A percentile compares a stretch with the other conserved stretches of the same genome.
phyloP scores from a whole-genome alignment of 805 yeast genomes.

The Metschnikowia chrysomelidarum region DNA sequence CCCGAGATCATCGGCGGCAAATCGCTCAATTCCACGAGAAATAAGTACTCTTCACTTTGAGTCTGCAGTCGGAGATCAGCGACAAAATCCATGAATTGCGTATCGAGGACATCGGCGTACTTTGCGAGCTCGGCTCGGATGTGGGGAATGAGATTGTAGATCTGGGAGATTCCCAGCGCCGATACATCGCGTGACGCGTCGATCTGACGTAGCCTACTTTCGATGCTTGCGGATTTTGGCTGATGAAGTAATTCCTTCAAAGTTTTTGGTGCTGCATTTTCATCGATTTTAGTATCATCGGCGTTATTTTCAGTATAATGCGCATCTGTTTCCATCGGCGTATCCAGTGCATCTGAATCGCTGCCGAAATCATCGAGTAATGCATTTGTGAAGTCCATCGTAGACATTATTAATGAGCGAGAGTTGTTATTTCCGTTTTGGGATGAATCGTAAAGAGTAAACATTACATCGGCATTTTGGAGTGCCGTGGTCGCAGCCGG shows the following conservation, averaged over 20 bases:
- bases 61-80: slow-evolving; percentile 29
- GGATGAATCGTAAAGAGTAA: too few relatives aligned
- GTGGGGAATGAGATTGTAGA: slow-evolving; percentile 24
- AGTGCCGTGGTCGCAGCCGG: too few relatives aligned
- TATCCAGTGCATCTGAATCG: slow-evolving; percentile 21
- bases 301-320: slow-evolving; percentile 1
- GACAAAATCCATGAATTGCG: slow-evolving; percentile 32
- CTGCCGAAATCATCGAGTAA: slow-evolving; percentile 42
- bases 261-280: slow-evolving; percentile 6
- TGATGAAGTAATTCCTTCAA: slow-evolving; percentile 18
- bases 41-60: slow-evolving; percentile 41
- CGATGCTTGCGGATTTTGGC: slow-evolving; percentile 15
- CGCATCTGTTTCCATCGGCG: slow-evolving; percentile 5
- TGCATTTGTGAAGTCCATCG: slow-evolving; percentile 39
- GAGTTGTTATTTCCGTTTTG: too few relatives aligned
- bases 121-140: slow-evolving; percentile 21
- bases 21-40: slow-evolving; percentile 54
- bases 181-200: slow-evolving; percentile 23
- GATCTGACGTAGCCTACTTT: slow-evolving; percentile 18
- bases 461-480: too few relatives aligned
- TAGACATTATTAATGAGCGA: too few relatives aligned
- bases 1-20: slow-evolving; percentile 50
- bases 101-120: slow-evolving; percentile 23
- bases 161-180: slow-evolving; percentile 22
- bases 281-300: background rate